Evolutionary conservation across 768 basidiomycete species (phyloP).

Genomic region (Leucocoprinus sp.): DNA sequence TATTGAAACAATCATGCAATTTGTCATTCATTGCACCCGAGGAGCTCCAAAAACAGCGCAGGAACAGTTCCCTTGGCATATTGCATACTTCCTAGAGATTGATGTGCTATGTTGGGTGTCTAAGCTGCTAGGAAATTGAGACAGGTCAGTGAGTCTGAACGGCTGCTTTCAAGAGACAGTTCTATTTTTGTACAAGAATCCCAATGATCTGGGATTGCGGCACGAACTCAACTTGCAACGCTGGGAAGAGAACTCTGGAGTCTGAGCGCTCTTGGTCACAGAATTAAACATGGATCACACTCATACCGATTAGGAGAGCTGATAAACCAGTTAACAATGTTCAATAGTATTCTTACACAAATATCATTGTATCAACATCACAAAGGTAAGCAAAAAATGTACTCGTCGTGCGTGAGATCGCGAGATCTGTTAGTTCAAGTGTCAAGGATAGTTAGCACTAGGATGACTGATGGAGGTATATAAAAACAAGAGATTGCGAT

Average conservation of each 20-base stretch:
- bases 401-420: neutral
- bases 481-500: conserved; percentile 3
- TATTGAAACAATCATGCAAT: too few relatives aligned
- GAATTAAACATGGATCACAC: neutral
- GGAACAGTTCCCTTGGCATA: conserved; percentile 8
- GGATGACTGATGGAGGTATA: conserved; percentile 3
- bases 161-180: too few relatives aligned
- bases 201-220: conserved; percentile 8
- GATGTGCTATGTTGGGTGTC: conserved; percentile 4
- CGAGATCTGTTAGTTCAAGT: neutral
- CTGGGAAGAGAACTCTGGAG: too few relatives aligned
- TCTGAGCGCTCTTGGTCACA: neutral
- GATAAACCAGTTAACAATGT: too few relatives aligned
- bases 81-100: conserved; percentile 1
- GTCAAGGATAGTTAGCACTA: conserved; percentile 2
- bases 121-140: conserved; percentile 2
- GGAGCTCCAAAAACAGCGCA: conserved; percentile 1
- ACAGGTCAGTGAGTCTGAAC: too few relatives aligned
- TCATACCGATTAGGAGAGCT: too few relatives aligned
- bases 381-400: too few relatives aligned
- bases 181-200: conserved; percentile 6
- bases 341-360: too few relatives aligned
- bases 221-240: neutral
- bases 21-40: conserved; percentile 10
- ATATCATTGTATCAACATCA: too few relatives aligned